phyloP scores from a whole-genome alignment of 176 grass and related monocot species.

The Triticum monococcum region DNA sequence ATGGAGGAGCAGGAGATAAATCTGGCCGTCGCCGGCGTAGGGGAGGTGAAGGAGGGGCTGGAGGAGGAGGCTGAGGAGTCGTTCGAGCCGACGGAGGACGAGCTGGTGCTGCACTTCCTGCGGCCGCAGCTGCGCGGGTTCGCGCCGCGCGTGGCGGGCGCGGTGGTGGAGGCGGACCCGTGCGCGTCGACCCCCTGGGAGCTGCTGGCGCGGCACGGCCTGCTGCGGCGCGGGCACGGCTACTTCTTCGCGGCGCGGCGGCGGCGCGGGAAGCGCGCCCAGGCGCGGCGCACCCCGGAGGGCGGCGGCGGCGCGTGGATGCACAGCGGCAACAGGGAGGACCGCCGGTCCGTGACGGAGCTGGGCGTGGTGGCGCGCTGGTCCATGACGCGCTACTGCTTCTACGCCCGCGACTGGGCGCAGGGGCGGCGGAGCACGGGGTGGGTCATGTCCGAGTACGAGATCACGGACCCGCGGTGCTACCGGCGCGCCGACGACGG shows the following conservation, averaged over 20 bases:
- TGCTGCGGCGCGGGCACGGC: constrained; percentile 2
- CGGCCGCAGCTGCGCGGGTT: constrained; percentile 39
- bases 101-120: constrained; percentile 47
- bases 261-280: not conserved
- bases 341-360: not conserved
- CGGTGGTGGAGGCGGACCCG: constrained; percentile 42
- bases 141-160: constrained; percentile 33
- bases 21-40: not conserved
- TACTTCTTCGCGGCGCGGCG: constrained; percentile 36
- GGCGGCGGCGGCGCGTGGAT: constrained; percentile 26
- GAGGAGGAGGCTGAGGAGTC: not conserved
- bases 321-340: not conserved
- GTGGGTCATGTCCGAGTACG: constrained; percentile 48
- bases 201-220: constrained; percentile 31
- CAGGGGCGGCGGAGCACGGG: constrained; percentile 19
- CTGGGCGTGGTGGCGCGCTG: constrained; percentile 45
- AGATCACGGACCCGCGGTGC: constrained; percentile 44
- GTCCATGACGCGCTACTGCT: constrained; percentile 18
- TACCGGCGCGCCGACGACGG: constrained; percentile 42
- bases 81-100: constrained; percentile 45
- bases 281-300: not conserved
- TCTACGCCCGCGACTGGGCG: constrained; percentile 3
- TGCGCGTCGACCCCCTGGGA: constrained; percentile 40
- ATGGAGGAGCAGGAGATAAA: not conserved
- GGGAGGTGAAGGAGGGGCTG: not conserved